phyloP scores from a whole-genome alignment of 2,329 filamentous ascomycete genomes.

The Rutstroemia sydowiana region DNA sequence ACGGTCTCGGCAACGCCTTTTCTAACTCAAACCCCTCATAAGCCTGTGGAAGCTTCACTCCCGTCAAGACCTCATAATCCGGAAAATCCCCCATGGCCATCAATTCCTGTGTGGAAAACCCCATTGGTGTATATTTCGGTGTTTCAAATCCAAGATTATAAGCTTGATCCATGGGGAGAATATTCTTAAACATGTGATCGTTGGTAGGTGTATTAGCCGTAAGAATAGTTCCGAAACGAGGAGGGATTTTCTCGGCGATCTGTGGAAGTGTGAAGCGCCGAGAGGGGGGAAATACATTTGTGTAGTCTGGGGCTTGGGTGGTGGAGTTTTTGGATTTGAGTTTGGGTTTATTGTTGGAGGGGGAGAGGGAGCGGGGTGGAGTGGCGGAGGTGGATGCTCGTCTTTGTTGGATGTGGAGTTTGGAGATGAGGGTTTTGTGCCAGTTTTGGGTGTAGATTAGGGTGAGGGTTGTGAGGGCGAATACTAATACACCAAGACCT shows the following conservation, averaged over 20 bases:
- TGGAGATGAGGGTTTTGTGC: slow-evolving; percentile 20
- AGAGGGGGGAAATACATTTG: slow-evolving; percentile 24
- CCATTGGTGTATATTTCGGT: slow-evolving; percentile 52
- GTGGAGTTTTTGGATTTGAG: slow-evolving; percentile 4
- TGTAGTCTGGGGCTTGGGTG: not conserved
- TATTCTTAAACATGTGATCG: slow-evolving; percentile 17
- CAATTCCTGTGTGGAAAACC: slow-evolving; percentile 64
- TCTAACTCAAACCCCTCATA: slow-evolving; percentile 60
- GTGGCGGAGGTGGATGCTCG: slow-evolving; percentile 27
- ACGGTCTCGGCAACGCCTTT: slow-evolving; percentile 64
- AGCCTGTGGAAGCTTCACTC: slow-evolving; percentile 61
- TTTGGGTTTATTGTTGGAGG: slow-evolving; percentile 15
- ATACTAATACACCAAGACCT: slow-evolving; percentile 20
- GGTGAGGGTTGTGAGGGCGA: slow-evolving; percentile 17
- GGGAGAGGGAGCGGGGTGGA: slow-evolving; percentile 27
- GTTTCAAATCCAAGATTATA: slow-evolving; percentile 23
- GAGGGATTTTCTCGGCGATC: slow-evolving; percentile 18
- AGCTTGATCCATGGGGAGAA: slow-evolving; percentile 19
- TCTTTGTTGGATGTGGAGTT: slow-evolving; percentile 23
- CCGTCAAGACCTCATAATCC: slow-evolving; percentile 67
- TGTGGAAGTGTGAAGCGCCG: slow-evolving; percentile 22
- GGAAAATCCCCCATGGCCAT: slow-evolving; percentile 68
- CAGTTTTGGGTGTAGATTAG: slow-evolving; percentile 20
- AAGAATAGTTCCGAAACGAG: slow-evolving; percentile 16
- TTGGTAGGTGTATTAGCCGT: slow-evolving; percentile 13